These are phyloP conservation scores for Phialophora expanda DNA, from an alignment of 2,329 filamentous ascomycete genomes.

Conservation along the genomic window DNA sequence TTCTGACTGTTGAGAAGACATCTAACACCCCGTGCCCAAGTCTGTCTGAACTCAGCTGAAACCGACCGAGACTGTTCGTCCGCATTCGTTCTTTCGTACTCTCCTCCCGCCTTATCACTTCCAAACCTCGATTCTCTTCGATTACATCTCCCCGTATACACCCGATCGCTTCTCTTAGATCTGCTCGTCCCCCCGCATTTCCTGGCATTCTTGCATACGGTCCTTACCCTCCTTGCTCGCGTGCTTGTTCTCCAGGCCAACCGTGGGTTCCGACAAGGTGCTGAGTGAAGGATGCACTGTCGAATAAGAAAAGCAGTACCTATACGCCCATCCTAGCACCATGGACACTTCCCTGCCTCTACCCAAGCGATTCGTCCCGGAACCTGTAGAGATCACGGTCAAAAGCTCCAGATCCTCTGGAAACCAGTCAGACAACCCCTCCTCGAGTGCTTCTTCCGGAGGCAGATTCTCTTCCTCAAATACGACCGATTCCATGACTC, in stretches of 20 bases:
- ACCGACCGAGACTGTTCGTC: slow-evolving; percentile 5
- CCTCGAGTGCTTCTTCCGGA: slow-evolving; percentile 20
- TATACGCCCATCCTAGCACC: slow-evolving; percentile 7
- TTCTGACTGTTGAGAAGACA: slow-evolving; percentile 11
- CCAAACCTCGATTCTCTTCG: slow-evolving; percentile 12
- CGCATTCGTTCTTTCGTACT: slow-evolving; percentile 19
- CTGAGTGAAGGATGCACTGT: slow-evolving; percentile 18
- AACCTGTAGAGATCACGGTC: slow-evolving; percentile 40
- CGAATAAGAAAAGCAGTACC: slow-evolving; percentile 13
- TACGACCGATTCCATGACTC: slow-evolving; percentile 23
- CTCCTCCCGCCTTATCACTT: slow-evolving; percentile 21
- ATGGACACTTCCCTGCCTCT: slow-evolving; percentile 34
- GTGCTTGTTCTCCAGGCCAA: slow-evolving; percentile 27
- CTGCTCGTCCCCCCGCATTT: slow-evolving; percentile 28
- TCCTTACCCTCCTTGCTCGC: slow-evolving; percentile 25
- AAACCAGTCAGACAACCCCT: slow-evolving; percentile 22
- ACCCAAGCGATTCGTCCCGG: slow-evolving; percentile 39
- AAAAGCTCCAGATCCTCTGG: slow-evolving; percentile 27
- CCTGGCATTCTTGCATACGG: slow-evolving; percentile 9
- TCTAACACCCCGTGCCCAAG: not conserved
- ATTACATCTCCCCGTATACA: slow-evolving; percentile 28
- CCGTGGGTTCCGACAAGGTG: slow-evolving; percentile 12
- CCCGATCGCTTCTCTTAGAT: slow-evolving; percentile 30
- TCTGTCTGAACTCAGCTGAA: not conserved
- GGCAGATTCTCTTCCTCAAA: slow-evolving; percentile 19